Base-by-base conservation (phyloP, 352 stramenopile species). In the Phytopythium montanum region DNA sequence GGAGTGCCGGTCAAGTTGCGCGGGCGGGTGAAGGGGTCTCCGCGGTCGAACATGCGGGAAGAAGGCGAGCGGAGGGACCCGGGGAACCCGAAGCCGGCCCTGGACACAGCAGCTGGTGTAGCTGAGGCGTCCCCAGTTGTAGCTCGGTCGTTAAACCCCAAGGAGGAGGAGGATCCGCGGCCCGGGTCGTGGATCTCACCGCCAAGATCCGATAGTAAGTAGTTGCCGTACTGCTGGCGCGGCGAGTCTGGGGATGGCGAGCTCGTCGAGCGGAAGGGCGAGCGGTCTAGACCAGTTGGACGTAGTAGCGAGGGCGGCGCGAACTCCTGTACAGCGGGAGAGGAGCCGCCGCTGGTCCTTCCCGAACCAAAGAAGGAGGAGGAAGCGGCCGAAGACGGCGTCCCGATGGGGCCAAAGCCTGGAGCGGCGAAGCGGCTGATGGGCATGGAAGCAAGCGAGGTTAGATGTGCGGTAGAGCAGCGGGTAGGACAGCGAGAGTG, bases 171-270 rank as follows among this genome's bases (percentile, higher is more conserved):
- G 18, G 34, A 44, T n/a, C 44, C 59, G 18, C 19, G 33, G 31
- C 45, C 59, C 18, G 75, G 74, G 26, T 79, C 60, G 38, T 88
- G 72, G 26, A 85, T 76, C 46, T 86, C 72, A 3, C 78, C 82
- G 12, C 78, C 75, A 1, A 90, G 72, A 66, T 90, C 76, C 31
- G 77, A 85, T 36, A 87, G 57, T 12, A 77, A 60, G 44, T 70
- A 86, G 52, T 68, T 86, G 36, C 48, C 68, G n/a, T n/a, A n/a
- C n/a, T n/a, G n/a, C 6, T 62, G 54, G 33, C 54, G 57, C 4
- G 66, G 52, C 18, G 72, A 63, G 18, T 29, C 31, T 28, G 31
- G 29, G n/a, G 59, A 59, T 18, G 48, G 5, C 34, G 65, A 36
- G 36, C 19, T 54, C 39, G 28, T 52, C 18, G 62, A 57, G 3